These are phyloP conservation scores for Volvox reticuliferus DNA, from an alignment of 139 green algal species.

Conservation along the genomic window DNA sequence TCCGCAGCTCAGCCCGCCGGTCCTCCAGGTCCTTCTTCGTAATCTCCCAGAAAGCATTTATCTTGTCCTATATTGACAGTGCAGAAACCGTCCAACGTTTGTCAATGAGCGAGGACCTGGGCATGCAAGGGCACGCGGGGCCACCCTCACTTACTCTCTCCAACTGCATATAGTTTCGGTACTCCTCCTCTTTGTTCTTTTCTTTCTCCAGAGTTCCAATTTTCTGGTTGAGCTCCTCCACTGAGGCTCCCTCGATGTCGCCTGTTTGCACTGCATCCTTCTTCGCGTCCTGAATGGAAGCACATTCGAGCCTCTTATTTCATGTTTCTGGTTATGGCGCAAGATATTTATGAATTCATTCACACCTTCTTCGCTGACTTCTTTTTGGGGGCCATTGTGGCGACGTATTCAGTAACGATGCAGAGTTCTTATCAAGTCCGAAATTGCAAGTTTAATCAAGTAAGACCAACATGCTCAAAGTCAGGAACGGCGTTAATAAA, in stretches of 20 bases:
- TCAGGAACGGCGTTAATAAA: too few species aligned
- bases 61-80: conserved; percentile 86
- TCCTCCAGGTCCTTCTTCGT: conserved; percentile 92
- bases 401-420: background rate
- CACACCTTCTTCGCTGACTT: conserved; percentile 58
- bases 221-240: conserved; percentile 87
- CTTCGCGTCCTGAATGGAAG: conserved; percentile 61
- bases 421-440: background rate
- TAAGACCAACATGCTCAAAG: background rate
- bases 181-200: conserved; percentile 91
- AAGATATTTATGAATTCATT: background rate
- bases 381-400: conserved; percentile 53
- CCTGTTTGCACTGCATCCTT: conserved; percentile 66
- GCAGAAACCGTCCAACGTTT: background rate
- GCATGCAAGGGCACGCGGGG: conserved; percentile 9
- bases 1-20: conserved; percentile 81
- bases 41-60: conserved; percentile 94
- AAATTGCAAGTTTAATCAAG: background rate
- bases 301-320: background rate
- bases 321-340: background rate
- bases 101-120: background rate
- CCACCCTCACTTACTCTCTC: conserved; percentile 75
- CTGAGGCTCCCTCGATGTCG: conserved; percentile 75
- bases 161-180: conserved; percentile 94
- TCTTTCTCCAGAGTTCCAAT: conserved; percentile 85